Base-by-base conservation (phyloP, 441 rosid genomes). In the Erodium chrysanthum region DNA sequence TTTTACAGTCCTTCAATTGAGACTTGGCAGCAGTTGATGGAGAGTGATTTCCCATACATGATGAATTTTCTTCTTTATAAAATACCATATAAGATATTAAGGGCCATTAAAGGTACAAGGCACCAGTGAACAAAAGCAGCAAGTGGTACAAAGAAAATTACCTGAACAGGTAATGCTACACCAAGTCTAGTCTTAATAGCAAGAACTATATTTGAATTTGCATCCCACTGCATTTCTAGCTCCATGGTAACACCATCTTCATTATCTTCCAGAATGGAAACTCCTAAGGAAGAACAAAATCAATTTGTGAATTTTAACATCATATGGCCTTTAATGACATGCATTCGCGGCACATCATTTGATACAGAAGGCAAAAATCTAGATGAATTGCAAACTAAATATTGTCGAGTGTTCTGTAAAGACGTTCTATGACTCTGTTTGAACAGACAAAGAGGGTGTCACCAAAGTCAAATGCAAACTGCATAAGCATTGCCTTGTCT, bases 141-240 rank as follows among this genome's bases (percentile, higher is more conserved):
- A 56, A 61, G 52, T 44, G 68, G 58, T 0, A 23, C 50, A 56
- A 15, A 15, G 27, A 52, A 21, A 8, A 63, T 71, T 74, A 83
- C 93, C 93, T 88, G 93, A 66, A 88, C 81, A 31, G 90, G 93
- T 40, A 88, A 78, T 66, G 86, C 80, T 35, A 85, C 81, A 27
- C 93, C 93, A 74, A 88, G 78, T 73, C 83, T 75, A 67, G 87
- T 88, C 80, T 88, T 88, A 71, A 88, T 70, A 67, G 83, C 90
- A 61, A 88, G 85, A 73, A 83, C 64, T 71, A 88, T 84, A 74
- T 70, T 85, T 68, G 88, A 85, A 77, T 85, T 84, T 50, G 86
- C 93, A 77, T 88, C 93, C 93, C 93, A 88, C 9, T 84, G 75
- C 90, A 88, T 80, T 71, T 85, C 93, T 77, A 88, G 75, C 73